Percentiles rank a stretch among this genome's conserved stretches.
phyloP scores from a whole-genome alignment of 1,139 yeast genomes.

The Scheffersomyces titani region DNA sequence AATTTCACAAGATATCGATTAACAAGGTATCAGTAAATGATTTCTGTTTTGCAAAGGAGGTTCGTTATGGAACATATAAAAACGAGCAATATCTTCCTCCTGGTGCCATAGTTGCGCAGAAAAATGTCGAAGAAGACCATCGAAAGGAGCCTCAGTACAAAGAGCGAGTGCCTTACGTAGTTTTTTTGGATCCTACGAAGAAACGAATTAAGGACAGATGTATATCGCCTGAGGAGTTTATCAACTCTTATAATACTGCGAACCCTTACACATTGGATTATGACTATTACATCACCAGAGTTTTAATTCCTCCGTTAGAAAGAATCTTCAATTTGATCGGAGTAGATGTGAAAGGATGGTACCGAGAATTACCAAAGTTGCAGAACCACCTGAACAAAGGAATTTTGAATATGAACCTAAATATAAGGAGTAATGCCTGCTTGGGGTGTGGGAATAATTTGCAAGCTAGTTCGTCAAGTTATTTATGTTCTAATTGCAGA shows the following conservation, averaged over 20 bases:
- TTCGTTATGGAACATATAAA: constrained; percentile 79
- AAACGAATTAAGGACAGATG: constrained; percentile 76
- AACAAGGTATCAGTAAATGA: constrained; percentile 73
- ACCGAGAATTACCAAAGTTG: constrained; percentile 62
- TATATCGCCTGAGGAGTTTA: constrained; percentile 72
- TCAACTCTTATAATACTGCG: constrained; percentile 36
- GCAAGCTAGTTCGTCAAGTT: constrained; percentile 1
- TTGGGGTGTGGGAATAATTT: constrained; percentile 23
- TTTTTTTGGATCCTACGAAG: constrained; percentile 65
- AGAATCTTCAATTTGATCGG: constrained; percentile 83
- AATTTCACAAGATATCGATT: constrained; percentile 63
- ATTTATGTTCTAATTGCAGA: constrained; percentile 25
- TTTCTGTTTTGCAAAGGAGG: constrained; percentile 91
- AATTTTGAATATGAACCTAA: constrained; percentile 12
- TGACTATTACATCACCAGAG: constrained; percentile 81
- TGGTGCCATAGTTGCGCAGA: constrained; percentile 80
- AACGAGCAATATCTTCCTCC: constrained; percentile 77
- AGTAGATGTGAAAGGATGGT: constrained; percentile 78
- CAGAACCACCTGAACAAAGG: constrained; percentile 4
- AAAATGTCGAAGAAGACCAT: constrained; percentile 61
- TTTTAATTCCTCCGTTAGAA: constrained; percentile 86
- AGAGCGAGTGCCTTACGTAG: constrained; percentile 87
- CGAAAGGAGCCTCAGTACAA: constrained; percentile 83
- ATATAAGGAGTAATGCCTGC: constrained; percentile 23
- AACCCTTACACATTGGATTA: constrained; percentile 60